These are phyloP conservation scores for Starmerella vaccinii DNA, from an alignment of 805 yeast genomes.

Conservation along the genomic window DNA sequence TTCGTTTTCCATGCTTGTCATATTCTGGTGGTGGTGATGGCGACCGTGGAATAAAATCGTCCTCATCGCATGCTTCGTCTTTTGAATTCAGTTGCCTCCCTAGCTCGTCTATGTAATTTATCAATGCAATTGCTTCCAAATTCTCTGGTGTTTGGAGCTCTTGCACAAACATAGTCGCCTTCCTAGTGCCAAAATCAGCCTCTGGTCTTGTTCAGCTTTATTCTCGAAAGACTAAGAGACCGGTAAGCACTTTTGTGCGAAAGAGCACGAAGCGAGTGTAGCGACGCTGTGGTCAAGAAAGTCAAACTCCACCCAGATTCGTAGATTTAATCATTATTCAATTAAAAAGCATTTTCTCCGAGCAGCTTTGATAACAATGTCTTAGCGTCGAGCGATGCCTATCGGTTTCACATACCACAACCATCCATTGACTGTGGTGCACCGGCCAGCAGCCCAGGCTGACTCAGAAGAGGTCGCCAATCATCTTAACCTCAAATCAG, in stretches of 20 bases:
- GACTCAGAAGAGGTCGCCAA: background rate
- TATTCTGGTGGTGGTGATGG: constrained; percentile 91
- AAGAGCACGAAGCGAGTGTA: too few relatives aligned
- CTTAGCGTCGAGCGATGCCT: too few relatives aligned
- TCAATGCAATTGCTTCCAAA: constrained; percentile 53
- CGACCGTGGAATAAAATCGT: constrained; percentile 45
- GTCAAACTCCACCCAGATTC: too few relatives aligned
- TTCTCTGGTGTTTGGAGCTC: constrained; percentile 58
- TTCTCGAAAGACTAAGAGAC: background rate
- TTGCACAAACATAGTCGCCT: constrained; percentile 12
- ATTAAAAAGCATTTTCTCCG: too few relatives aligned
- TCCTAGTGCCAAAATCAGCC: background rate
- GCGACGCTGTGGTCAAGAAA: too few relatives aligned
- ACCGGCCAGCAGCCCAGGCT: background rate
- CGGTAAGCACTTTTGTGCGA: too few relatives aligned
- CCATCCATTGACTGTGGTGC: too few relatives aligned
- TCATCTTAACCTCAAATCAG: background rate
- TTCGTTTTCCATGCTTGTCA: constrained; percentile 71
- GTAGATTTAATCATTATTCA: too few relatives aligned
- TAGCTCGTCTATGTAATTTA: constrained; percentile 71
- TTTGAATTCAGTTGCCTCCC: constrained; percentile 39
- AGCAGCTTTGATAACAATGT: too few relatives aligned
- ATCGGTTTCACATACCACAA: too few relatives aligned
- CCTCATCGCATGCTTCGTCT: constrained; percentile 19
- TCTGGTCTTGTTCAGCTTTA: background rate